These are phyloP conservation scores for Colletotrichum zoysiae DNA, from an alignment of 2,329 filamentous ascomycete genomes.

Conservation along the genomic window DNA sequence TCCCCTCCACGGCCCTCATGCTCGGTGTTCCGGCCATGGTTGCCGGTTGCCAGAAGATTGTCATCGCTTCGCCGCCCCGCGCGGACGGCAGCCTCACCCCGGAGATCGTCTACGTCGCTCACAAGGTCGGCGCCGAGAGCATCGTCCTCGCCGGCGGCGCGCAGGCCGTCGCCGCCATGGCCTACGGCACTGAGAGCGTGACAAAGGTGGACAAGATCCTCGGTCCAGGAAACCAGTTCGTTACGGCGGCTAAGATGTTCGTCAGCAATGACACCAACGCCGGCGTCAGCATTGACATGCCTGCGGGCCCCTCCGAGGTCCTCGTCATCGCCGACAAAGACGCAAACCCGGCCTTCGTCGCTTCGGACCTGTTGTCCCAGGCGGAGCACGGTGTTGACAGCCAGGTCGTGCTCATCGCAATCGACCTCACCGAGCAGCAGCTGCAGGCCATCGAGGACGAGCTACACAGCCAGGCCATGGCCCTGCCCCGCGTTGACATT, in stretches of 20 bases:
- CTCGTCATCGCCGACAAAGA: constrained; percentile 93
- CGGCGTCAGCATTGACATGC: constrained; percentile 97
- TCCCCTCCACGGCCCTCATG: constrained; percentile 97
- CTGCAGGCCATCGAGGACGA: constrained; percentile 91
- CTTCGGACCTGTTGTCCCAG: constrained; percentile 93
- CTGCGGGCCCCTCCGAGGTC: constrained; percentile 94
- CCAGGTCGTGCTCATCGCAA: constrained; percentile 91
- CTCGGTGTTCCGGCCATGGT: constrained; percentile 98
- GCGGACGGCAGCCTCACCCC: constrained; percentile 91
- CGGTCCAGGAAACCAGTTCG: constrained; percentile 97
- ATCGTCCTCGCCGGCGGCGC: constrained; percentile 97
- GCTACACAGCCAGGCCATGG: constrained; percentile 87
- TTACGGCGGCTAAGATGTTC: constrained; percentile 98
- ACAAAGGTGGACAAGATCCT: constrained; percentile 99
- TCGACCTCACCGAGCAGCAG: constrained; percentile 80
- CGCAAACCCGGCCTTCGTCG: constrained; percentile 93
- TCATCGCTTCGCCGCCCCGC: constrained; percentile 91
- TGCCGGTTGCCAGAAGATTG: constrained; percentile 94
- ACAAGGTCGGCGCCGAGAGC: constrained; percentile 95
- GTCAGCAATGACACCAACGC: constrained; percentile 98
- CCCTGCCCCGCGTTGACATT: constrained; percentile 91
- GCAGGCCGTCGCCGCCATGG: constrained; percentile 95
- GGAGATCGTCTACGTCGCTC: constrained; percentile 96
- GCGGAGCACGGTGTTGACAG: constrained; percentile 97
- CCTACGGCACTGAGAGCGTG: constrained; percentile 94